Conservation (phyloP, 768 basidiomycete species). For the Vararia minispora region DNA sequence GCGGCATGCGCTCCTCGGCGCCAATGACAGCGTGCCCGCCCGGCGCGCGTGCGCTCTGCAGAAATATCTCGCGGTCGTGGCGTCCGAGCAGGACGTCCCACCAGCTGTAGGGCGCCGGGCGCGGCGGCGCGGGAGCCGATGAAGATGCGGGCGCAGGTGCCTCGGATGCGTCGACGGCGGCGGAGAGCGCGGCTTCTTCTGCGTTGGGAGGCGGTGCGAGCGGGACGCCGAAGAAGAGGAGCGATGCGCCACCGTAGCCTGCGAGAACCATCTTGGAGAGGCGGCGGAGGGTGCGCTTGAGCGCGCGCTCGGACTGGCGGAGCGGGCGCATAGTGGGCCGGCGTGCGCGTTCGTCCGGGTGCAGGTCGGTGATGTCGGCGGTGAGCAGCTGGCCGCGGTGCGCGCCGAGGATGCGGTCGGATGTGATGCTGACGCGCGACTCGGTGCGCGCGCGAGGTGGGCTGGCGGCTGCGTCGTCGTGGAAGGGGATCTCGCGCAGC, state of each 20-base stretch:
- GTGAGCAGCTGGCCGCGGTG: constrained; percentile 64
- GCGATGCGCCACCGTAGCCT: constrained; percentile 73
- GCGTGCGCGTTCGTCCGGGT: constrained; percentile 22
- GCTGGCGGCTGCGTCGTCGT: constrained; percentile 26
- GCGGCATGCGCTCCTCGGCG: constrained; percentile 60
- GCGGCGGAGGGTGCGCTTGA: constrained; percentile 63
- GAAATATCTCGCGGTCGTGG: constrained; percentile 77
- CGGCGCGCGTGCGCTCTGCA: constrained; percentile 35
- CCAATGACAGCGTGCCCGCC: constrained; percentile 40
- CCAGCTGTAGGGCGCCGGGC: constrained; percentile 47
- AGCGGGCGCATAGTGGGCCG: too few species aligned
- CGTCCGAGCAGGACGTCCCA: constrained; percentile 74
- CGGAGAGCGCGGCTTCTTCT: constrained; percentile 54
- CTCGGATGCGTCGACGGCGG: constrained; percentile 63
- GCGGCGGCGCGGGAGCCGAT: neutral
- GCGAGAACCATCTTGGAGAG: constrained; percentile 77
- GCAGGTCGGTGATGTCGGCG: constrained; percentile 65
- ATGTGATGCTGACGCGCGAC: constrained; percentile 63
- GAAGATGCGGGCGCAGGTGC: constrained; percentile 31
- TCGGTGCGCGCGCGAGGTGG: constrained; percentile 11
- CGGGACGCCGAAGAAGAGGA: constrained; percentile 68
- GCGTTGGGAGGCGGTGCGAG: constrained; percentile 22
- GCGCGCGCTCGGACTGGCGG: constrained; percentile 31
- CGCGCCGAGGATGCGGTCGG: constrained; percentile 59
- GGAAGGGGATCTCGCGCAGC: constrained; percentile 56